A percentile compares a stretch with the other conserved stretches of the same genome.
phyloP scores from a whole-genome alignment of 2,329 filamentous ascomycete genomes.

The Colletotrichum sp. region DNA sequence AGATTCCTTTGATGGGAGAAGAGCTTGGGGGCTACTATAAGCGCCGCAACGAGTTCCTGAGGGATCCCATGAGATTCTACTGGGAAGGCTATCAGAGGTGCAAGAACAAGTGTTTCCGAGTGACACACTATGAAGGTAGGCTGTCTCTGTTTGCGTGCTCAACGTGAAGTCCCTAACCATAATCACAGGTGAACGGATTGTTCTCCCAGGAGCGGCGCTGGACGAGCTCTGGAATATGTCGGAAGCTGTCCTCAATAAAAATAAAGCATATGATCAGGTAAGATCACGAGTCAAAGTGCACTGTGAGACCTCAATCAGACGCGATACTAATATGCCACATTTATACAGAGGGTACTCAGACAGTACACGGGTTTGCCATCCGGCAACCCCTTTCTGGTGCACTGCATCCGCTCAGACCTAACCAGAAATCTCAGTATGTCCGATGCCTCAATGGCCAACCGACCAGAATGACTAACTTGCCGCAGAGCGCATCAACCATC shows the following conservation, averaged over 20 bases:
- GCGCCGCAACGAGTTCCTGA: background rate
- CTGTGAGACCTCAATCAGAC: background rate
- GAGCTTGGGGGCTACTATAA: slow-evolving; percentile 1
- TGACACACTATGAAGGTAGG: slow-evolving; percentile 5
- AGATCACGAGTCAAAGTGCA: background rate
- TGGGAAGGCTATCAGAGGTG: background rate
- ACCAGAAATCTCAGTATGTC: background rate
- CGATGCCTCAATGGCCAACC: background rate
- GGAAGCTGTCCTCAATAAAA: background rate
- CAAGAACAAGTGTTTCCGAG: background rate
- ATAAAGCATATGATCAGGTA: slow-evolving; percentile 4
- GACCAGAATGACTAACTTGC: background rate
- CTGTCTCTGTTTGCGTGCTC: background rate
- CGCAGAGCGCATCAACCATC: background rate
- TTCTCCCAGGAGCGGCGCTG: background rate
- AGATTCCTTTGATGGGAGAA: background rate
- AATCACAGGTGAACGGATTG: background rate
- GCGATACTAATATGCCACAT: background rate
- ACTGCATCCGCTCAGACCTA: slow-evolving; percentile 5
- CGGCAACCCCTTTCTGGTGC: slow-evolving; percentile 1
- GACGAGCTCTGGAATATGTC: slow-evolving; percentile 10
- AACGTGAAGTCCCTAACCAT: background rate
- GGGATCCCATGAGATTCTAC: background rate
- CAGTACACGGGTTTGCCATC: slow-evolving; percentile 7
- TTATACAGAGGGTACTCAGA: background rate